Base-by-base conservation (phyloP, 345 rosid species). In the Noccaea bulbosa region DNA sequence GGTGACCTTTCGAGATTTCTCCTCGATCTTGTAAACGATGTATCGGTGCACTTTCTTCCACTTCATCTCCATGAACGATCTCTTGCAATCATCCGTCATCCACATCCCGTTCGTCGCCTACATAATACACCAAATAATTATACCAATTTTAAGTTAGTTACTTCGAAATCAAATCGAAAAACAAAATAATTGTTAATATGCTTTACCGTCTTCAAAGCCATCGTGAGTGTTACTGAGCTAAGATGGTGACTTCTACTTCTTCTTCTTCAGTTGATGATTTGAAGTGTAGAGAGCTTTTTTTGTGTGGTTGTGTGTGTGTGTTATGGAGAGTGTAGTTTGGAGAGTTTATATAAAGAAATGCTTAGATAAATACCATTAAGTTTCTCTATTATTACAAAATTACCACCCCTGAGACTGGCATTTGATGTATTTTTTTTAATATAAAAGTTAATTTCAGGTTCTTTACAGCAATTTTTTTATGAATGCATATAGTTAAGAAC, bases 1-100 rank as follows among this genome's bases (percentile, higher is more conserved):
- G 70, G 95, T 80, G 48, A 93, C 90, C 73, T 88, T 65, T 51
- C 75, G 75, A 0, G 98, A 88, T 49, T 85, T 90, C 84, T 93
- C 98, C 24, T 93, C 98, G 74, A 93, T 83, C 84, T 90, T 93
- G 81, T 84, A 90, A 68, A 93, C 97, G 74, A 93, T 87, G 82
- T 81, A 93, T 38, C 92, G 58, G n/a, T 87, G 96, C 22, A 88
- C 93, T 76, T 87, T 90, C 82, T 88, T 93, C 98, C 97, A 88
- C 57, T 93, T 93, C 98, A 93, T 87, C 78, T 83, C 96, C 90
- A 83, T 85, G 88, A 93, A 93, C 11, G 93, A 90, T 65, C 72
- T 86, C 83, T 87, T 93, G 79, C 98, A 90, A 75, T 90, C 98
- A 17, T 93, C 98, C 3, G 85, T 71, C 59, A 88, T 89, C 96